These are phyloP conservation scores for Penicillium griseofulvum DNA, from an alignment of 2,329 filamentous ascomycete genomes.

Conservation along the genomic window DNA sequence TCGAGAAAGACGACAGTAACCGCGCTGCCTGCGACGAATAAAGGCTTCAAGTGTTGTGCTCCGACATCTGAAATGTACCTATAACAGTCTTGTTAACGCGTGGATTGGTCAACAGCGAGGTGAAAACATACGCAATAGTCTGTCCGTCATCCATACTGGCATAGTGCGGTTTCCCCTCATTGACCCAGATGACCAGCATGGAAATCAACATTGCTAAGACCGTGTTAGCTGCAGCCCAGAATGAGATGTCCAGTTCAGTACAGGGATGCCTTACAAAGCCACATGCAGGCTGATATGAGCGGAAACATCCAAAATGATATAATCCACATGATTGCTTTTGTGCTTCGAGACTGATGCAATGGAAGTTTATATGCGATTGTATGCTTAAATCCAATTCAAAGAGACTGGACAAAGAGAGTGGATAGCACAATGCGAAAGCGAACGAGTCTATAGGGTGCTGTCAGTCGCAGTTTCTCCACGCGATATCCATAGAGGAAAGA, in stretches of 20 bases:
- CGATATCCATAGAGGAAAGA: neutral
- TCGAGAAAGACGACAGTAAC: constrained; percentile 77
- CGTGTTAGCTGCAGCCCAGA: constrained; percentile 8
- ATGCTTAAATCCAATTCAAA: neutral
- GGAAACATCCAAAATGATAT: constrained; percentile 56
- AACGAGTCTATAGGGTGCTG: neutral
- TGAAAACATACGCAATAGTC: constrained; percentile 51
- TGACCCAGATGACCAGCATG: constrained; percentile 59
- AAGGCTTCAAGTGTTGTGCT: constrained; percentile 56
- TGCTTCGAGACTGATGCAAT: neutral
- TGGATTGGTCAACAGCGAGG: neutral
- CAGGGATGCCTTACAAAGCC: constrained; percentile 45
- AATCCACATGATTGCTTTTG: constrained; percentile 39
- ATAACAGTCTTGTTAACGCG: constrained; percentile 1
- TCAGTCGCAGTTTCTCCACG: constrained; percentile 2
- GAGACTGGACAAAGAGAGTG: neutral
- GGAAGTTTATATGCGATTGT: neutral
- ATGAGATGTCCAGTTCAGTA: neutral
- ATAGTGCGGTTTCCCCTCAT: constrained; percentile 53
- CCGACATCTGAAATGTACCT: constrained; percentile 56
- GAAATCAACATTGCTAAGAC: constrained; percentile 55
- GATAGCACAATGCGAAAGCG: neutral
- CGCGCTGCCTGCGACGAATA: constrained; percentile 60
- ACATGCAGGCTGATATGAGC: constrained; percentile 57
- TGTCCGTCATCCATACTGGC: constrained; percentile 52